Conservation (phyloP, 164 flowering plant species). For the Houttuynia cordata region DNA sequence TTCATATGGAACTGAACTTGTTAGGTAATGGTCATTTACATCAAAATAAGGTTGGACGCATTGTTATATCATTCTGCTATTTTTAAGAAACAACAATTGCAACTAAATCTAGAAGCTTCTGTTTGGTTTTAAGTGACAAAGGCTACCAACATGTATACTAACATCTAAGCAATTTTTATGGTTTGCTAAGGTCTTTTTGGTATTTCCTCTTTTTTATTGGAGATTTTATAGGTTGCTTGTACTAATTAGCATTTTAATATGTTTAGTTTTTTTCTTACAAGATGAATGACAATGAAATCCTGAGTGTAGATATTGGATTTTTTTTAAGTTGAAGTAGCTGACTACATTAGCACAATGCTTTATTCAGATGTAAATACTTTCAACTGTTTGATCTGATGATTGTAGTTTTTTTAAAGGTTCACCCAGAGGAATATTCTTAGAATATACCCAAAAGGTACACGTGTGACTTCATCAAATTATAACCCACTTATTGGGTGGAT, state of each 20-base stretch:
- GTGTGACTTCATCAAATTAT: conserved; percentile 10
- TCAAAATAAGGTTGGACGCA: not conserved
- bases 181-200: conserved; percentile 1
- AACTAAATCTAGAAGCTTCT: not conserved
- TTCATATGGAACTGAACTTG: conserved; percentile 42
- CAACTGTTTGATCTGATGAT: not conserved
- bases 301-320: too few species aligned
- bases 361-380: too few species aligned
- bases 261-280: not conserved
- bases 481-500: conserved; percentile 10
- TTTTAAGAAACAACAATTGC: too few species aligned
- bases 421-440: conserved; percentile 10
- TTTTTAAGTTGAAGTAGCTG: not conserved
- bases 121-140: not conserved
- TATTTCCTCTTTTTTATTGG: not conserved
- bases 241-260: not conserved
- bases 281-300: not conserved
- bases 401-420: conserved; percentile 6
- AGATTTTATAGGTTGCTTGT: not conserved
- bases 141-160: too few species aligned
- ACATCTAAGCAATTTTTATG: not conserved
- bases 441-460: conserved; percentile 10
- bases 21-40: conserved; percentile 29
- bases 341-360: not conserved
- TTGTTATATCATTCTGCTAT: too few species aligned